Evolutionary conservation across 306 rosid genomes (phyloP).

Genomic region (Dalbergia oliveri): DNA sequence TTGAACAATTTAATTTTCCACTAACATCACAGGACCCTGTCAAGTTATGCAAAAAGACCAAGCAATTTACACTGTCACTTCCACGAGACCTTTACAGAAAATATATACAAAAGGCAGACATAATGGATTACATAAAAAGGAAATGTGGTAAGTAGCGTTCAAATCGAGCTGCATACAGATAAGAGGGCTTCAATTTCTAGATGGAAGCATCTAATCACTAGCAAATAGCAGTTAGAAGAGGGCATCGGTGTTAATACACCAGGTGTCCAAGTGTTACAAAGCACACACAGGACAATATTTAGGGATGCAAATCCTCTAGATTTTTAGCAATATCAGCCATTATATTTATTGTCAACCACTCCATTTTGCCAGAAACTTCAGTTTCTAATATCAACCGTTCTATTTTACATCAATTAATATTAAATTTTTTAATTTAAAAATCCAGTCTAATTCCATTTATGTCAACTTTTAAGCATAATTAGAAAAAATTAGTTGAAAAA

Average conservation of each 20-base stretch:
- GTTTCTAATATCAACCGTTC: not conserved
- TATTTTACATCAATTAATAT: not conserved
- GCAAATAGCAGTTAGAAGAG: not conserved
- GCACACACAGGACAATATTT: not conserved
- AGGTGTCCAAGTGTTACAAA: not conserved
- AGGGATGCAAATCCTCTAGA: slow-evolving; percentile 15
- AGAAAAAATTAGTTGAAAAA: not conserved
- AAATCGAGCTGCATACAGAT: slow-evolving; percentile 22
- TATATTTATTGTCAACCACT: not conserved
- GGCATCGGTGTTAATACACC: not conserved
- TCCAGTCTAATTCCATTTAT: not conserved
- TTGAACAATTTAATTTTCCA: not conserved
- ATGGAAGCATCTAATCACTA: not conserved
- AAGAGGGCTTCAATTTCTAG: not conserved
- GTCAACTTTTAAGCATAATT: not conserved
- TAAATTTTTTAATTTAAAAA: not conserved
- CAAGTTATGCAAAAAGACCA: not conserved
- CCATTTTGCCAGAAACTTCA: too few species aligned
- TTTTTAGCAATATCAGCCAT: not conserved
- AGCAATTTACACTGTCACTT: slow-evolving; percentile 8
- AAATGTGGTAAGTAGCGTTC: not conserved
- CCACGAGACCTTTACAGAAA: too few species aligned
- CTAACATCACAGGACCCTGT: not conserved
- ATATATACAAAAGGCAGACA: too few species aligned
- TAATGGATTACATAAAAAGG: slow-evolving; percentile 7